A percentile compares a stretch with the other conserved stretches of the same genome.
These are phyloP conservation scores for Metarhizium sp. DNA, from an alignment of 2,329 filamentous ascomycete genomes.

Conservation along the genomic window DNA sequence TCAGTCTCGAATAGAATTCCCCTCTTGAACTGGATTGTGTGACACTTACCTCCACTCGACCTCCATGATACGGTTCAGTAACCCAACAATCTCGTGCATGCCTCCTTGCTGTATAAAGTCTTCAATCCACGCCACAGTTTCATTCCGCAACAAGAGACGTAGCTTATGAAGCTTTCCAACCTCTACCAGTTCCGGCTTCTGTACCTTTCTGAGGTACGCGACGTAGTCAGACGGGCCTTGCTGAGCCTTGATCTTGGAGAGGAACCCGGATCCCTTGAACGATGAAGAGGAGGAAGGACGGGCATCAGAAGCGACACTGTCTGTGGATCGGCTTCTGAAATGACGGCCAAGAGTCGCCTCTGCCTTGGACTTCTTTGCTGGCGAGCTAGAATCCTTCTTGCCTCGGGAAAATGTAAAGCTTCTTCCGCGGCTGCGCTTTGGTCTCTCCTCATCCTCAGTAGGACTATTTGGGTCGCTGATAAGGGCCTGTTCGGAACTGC, in stretches of 20 bases:
- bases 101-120: conserved; percentile 82
- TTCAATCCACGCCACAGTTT: conserved; percentile 93
- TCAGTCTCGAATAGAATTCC: not conserved
- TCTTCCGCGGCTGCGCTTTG: conserved; percentile 34
- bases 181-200: conserved; percentile 74
- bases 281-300: conserved; percentile 41
- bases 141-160: conserved; percentile 78
- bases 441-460: conserved; percentile 38
- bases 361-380: conserved; percentile 65
- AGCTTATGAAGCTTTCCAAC: conserved; percentile 95
- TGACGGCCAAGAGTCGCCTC: conserved; percentile 54
- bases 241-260: conserved; percentile 63
- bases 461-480: conserved; percentile 22
- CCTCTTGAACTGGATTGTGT: not conserved
- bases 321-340: conserved; percentile 62
- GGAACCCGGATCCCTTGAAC: conserved; percentile 45
- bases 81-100: conserved; percentile 80
- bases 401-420: conserved; percentile 69
- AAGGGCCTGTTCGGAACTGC: conserved; percentile 22
- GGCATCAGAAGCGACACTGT: conserved; percentile 54
- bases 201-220: conserved; percentile 69
- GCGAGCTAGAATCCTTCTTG: conserved; percentile 54
- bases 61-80: conserved; percentile 86
- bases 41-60: conserved; percentile 77
- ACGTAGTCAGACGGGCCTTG: conserved; percentile 79